Evolutionary conservation across 768 basidiomycete genomes (phyloP).

Genomic region (Panaeolus cyanescens): DNA sequence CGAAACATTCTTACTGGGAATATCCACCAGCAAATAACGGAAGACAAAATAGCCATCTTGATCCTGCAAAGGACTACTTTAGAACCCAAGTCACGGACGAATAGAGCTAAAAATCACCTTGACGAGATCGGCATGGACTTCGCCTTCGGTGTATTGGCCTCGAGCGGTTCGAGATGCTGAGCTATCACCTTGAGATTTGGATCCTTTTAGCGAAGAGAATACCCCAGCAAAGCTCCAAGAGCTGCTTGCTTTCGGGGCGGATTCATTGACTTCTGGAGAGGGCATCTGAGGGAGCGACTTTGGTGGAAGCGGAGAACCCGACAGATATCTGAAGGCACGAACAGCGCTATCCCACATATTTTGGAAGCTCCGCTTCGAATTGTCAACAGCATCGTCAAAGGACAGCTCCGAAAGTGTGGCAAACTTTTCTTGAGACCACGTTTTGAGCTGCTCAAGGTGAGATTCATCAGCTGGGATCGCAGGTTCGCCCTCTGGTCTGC

Average conservation of each 20-base stretch:
- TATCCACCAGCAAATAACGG: conserved; percentile 75
- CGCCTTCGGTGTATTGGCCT: conserved; percentile 66
- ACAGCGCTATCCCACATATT: conserved; percentile 51
- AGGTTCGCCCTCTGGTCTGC: conserved; percentile 44
- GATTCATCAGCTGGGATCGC: conserved; percentile 37
- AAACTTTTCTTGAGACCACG: conserved; percentile 44
- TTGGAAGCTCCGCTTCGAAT: conserved; percentile 43
- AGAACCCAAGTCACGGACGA: conserved; percentile 2
- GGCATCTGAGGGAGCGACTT: conserved; percentile 30
- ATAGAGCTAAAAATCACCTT: conserved; percentile 48
- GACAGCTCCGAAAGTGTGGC: conserved; percentile 50
- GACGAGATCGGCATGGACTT: conserved; percentile 79
- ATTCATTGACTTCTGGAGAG: conserved; percentile 26
- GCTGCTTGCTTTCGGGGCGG: conserved; percentile 31
- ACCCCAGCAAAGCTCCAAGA: conserved; percentile 65
- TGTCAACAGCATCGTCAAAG: conserved; percentile 52
- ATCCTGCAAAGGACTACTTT: conserved; percentile 45
- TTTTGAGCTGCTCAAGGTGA: conserved; percentile 42
- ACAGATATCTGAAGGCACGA: conserved; percentile 70
- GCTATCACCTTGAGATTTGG: conserved; percentile 25
- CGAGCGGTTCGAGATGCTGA: conserved; percentile 34
- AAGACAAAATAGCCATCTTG: conserved; percentile 77
- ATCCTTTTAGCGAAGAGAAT: conserved; percentile 63
- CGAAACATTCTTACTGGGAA: conserved; percentile 66
- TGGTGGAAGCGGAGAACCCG: conserved; percentile 56